These are phyloP conservation scores for Phragmites australis DNA, from an alignment of 176 grass and related monocot genomes.

Conservation along the genomic window DNA sequence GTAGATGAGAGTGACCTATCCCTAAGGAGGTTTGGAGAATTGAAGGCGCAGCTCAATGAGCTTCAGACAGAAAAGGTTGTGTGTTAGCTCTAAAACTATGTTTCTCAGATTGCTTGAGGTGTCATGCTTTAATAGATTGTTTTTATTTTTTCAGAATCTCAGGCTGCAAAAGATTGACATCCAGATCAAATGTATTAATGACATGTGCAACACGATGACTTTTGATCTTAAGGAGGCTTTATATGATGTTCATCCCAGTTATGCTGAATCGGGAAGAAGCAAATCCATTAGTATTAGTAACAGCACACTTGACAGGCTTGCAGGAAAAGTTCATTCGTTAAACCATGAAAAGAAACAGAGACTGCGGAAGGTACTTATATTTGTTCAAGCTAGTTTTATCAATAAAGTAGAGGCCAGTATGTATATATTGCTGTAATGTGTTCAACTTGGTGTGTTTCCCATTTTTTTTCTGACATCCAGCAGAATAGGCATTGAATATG, in stretches of 20 bases:
- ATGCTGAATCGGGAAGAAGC: slow-evolving; percentile 45
- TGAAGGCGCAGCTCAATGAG: slow-evolving; percentile 63
- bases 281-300: slow-evolving; percentile 67
- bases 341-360: slow-evolving; percentile 80
- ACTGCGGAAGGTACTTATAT: slow-evolving; percentile 60
- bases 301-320: slow-evolving; percentile 57
- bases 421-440: background rate
- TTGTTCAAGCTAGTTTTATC: background rate
- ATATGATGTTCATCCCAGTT: slow-evolving; percentile 73
- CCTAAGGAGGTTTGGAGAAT: slow-evolving; percentile 51
- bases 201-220: slow-evolving; percentile 72
- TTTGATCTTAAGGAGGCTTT: slow-evolving; percentile 66
- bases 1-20: slow-evolving; percentile 72
- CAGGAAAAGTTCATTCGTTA: slow-evolving; percentile 51
- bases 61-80: slow-evolving; percentile 80
- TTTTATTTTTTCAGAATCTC: slow-evolving; percentile 57
- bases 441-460: background rate
- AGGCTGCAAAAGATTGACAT: slow-evolving; percentile 68
- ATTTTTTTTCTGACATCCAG: background rate
- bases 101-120: background rate
- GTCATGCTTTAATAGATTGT: slow-evolving; percentile 22
- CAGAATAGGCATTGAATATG: background rate
- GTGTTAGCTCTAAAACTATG: background rate
- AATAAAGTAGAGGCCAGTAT: background rate
- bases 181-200: slow-evolving; percentile 55